Conservation (phyloP, 2,329 filamentous ascomycete genomes). For the Aspergillus pseudoterreus region DNA sequence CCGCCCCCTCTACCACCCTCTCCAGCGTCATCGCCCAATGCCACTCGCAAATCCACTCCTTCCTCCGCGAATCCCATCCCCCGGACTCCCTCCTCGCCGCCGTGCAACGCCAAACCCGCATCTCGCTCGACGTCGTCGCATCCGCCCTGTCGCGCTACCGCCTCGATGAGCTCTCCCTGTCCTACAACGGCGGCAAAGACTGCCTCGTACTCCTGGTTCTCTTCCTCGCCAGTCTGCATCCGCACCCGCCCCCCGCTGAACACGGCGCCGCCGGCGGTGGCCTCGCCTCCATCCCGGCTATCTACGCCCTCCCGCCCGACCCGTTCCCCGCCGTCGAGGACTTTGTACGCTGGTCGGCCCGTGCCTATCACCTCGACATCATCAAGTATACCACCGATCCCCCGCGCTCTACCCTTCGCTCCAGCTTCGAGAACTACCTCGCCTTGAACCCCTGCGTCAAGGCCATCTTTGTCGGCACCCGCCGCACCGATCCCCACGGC, state of each 20-base stretch:
- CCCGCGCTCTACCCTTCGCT: slow-evolving; percentile 60
- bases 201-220: slow-evolving; percentile 88
- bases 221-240: slow-evolving; percentile 64
- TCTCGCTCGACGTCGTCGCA: slow-evolving; percentile 69
- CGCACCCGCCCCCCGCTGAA: slow-evolving; percentile 39
- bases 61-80: slow-evolving; percentile 59
- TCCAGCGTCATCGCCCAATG: slow-evolving; percentile 64
- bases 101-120: slow-evolving; percentile 71
- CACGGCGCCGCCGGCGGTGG: neutral
- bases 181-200: slow-evolving; percentile 98
- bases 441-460: slow-evolving; percentile 51
- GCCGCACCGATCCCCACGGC: slow-evolving; percentile 89
- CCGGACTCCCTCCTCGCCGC: slow-evolving; percentile 54
- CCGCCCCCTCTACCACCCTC: slow-evolving; percentile 22
- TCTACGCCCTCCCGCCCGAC: slow-evolving; percentile 83
- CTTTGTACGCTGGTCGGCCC: slow-evolving; percentile 68
- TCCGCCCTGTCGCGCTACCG: slow-evolving; percentile 72
- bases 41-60: slow-evolving; percentile 58
- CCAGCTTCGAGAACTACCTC: slow-evolving; percentile 75
- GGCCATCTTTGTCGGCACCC: slow-evolving; percentile 82
- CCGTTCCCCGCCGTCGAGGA: slow-evolving; percentile 82
- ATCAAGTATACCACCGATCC: slow-evolving; percentile 66
- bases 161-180: slow-evolving; percentile 77
- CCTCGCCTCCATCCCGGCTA: slow-evolving; percentile 60
- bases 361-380: slow-evolving; percentile 70